A percentile compares a stretch with the other conserved stretches of the same genome.
phyloP scores from a whole-genome alignment of 495 filamentous ascomycete species.

The Xylaria intraflava region DNA sequence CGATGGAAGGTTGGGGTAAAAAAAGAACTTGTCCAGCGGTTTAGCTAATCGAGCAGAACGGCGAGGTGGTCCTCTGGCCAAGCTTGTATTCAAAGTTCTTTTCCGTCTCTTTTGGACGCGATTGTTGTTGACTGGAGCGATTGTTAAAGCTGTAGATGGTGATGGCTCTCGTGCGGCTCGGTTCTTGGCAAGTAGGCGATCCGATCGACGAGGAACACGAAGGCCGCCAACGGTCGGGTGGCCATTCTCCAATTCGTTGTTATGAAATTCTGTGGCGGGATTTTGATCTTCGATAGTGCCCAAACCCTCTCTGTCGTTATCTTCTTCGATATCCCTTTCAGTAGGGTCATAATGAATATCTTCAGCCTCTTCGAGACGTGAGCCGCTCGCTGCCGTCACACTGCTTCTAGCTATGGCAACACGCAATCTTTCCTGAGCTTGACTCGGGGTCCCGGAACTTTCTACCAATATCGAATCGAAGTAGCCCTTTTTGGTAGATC shows the following conservation, averaged over 20 bases:
- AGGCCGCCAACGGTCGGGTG: constrained; percentile 6
- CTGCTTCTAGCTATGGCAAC: neutral
- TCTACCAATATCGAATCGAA: constrained; percentile 1
- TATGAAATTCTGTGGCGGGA: neutral
- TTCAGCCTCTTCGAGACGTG: neutral
- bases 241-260: neutral
- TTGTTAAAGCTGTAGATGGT: constrained; percentile 1
- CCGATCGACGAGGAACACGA: constrained; percentile 1
- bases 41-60: constrained; percentile 21
- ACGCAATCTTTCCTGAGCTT: neutral
- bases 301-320: neutral
- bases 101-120: constrained; percentile 6
- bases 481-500: neutral
- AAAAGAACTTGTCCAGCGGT: constrained; percentile 21
- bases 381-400: neutral
- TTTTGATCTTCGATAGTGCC: neutral
- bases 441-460: neutral
- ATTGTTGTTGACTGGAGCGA: neutral
- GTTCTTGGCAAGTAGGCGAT: constrained; percentile 6
- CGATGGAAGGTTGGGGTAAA: constrained; percentile 13
- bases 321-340: neutral
- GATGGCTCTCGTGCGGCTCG: neutral
- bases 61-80: constrained; percentile 1
- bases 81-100: neutral
- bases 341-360: neutral